These are phyloP conservation scores for Acer saccharum DNA, from an alignment of 345 rosid species.

Conservation along the genomic window DNA sequence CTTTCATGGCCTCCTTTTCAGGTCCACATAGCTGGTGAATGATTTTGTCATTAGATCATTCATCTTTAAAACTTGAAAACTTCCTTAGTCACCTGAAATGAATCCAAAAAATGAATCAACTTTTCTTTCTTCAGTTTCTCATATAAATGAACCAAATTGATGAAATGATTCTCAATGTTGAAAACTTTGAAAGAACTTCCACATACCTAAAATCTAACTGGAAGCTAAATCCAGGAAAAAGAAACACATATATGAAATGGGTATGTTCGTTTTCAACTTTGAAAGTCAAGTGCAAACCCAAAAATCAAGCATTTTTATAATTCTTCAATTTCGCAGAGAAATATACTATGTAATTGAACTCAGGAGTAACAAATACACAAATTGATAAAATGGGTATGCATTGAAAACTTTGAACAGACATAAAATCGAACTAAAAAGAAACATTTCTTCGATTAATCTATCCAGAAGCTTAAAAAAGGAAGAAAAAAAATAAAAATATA, in stretches of 20 bases:
- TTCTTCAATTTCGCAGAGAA: neutral
- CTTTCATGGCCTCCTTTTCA: constrained; percentile 93
- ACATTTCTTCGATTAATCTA: neutral
- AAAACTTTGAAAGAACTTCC: neutral
- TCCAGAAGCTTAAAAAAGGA: neutral
- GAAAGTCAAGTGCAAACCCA: too few relatives aligned
- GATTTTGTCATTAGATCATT: constrained; percentile 98
- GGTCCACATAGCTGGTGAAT: constrained; percentile 85
- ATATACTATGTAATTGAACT: neutral
- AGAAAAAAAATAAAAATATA: too few relatives aligned
- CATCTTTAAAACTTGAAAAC: constrained; percentile 45
- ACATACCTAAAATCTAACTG: neutral
- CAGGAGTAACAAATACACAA: neutral
- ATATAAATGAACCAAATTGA: neutral
- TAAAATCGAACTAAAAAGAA: neutral
- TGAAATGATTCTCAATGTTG: neutral
- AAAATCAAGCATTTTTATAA: too few relatives aligned
- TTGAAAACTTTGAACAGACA: neutral
- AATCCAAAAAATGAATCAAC: constrained; percentile 1
- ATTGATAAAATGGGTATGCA: neutral
- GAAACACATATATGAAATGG: too few relatives aligned
- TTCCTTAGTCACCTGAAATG: constrained; percentile 5
- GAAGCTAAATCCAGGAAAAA: too few relatives aligned
- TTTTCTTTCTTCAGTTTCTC: neutral
- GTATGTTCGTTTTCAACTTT: too few relatives aligned